Evolutionary conservation across 148 eudicot species (phyloP).

Genomic region (Fagopyrum esculentum): DNA sequence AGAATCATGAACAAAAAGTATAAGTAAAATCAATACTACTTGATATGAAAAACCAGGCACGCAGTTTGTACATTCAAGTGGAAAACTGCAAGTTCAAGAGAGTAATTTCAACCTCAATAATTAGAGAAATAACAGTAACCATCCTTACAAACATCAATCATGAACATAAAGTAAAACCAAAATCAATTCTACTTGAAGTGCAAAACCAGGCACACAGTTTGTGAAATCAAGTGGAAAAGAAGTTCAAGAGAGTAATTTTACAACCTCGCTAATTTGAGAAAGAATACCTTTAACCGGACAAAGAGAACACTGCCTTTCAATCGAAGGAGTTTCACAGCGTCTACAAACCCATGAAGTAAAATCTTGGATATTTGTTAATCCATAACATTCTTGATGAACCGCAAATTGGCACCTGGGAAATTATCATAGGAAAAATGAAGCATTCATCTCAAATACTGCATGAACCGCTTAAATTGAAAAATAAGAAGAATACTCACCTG

Average conservation of each 20-base stretch:
- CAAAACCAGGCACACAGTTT: neutral
- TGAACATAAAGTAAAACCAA: neutral
- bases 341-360: slow-evolving; percentile 94
- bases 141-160: too few relatives aligned
- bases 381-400: slow-evolving; percentile 98
- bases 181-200: neutral
- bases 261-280: neutral
- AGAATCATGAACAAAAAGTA: neutral
- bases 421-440: neutral
- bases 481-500: slow-evolving; percentile 47
- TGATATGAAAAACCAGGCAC: neutral
- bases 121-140: too few relatives aligned
- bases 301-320: slow-evolving; percentile 79
- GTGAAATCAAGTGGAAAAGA: too few relatives aligned
- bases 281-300: slow-evolving; percentile 85
- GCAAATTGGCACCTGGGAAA: slow-evolving; percentile 87
- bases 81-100: too few relatives aligned
- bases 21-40: neutral
- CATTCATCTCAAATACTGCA: neutral
- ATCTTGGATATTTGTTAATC: slow-evolving; percentile 51
- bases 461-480: neutral
- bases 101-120: too few relatives aligned
- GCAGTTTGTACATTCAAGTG: too few relatives aligned
- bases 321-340: slow-evolving; percentile 71
- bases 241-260: too few relatives aligned